phyloP scores from a whole-genome alignment of 2,329 filamentous ascomycete species.

The Ascochyta lentis region DNA sequence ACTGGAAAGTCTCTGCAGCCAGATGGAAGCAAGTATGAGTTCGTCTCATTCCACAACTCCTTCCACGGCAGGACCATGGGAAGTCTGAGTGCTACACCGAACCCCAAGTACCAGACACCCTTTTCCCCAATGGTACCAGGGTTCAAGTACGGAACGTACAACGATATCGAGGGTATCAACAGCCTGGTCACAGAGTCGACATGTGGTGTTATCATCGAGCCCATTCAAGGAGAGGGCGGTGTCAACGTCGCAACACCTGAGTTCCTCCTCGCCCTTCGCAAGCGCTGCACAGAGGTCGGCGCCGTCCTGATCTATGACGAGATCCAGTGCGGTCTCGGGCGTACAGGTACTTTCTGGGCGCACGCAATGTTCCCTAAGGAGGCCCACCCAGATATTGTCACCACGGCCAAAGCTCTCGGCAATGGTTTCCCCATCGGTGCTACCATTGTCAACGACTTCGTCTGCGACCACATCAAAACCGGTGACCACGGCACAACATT shows the following conservation, averaged over 20 bases:
- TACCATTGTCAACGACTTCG: conserved; percentile 69
- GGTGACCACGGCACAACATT: conserved; percentile 96
- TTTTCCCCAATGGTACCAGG: conserved; percentile 96
- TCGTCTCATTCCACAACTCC: conserved; percentile 89
- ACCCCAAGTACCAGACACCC: conserved; percentile 95
- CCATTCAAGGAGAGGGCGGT: conserved; percentile 96
- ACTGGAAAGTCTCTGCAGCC: conserved; percentile 78
- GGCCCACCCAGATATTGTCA: conserved; percentile 92
- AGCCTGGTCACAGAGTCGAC: conserved; percentile 82
- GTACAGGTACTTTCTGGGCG: conserved; percentile 91
- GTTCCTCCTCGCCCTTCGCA: conserved; percentile 84
- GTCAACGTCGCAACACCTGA: conserved; percentile 82
- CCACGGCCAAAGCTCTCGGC: conserved; percentile 92
- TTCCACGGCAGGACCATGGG: conserved; percentile 99
- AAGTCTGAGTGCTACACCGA: conserved; percentile 91
- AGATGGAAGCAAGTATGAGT: conserved; percentile 74
- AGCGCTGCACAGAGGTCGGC: conserved; percentile 83
- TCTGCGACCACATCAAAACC: conserved; percentile 71
- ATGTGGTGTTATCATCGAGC: conserved; percentile 94
- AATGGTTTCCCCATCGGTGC: conserved; percentile 97
- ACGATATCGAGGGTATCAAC: conserved; percentile 76
- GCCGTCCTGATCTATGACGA: conserved; percentile 94
- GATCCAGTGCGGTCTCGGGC: conserved; percentile 91
- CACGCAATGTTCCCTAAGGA: conserved; percentile 75
- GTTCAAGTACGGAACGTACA: conserved; percentile 85